Evolutionary conservation across 768 basidiomycete genomes (phyloP).

Genomic region (Leucosporidium creatinivorum): DNA sequence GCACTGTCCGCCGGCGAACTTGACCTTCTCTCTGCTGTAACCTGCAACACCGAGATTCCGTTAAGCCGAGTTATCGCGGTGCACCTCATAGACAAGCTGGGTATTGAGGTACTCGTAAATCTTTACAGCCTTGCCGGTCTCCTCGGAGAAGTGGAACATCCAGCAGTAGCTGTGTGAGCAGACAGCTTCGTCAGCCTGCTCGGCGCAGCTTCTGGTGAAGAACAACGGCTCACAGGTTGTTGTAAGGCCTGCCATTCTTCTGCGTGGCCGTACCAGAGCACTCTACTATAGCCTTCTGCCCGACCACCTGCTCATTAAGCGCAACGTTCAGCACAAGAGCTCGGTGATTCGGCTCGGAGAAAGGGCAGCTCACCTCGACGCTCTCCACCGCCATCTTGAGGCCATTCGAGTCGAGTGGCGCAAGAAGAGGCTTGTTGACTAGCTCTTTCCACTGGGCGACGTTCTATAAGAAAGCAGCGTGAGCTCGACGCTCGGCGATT

Average conservation of each 20-base stretch:
- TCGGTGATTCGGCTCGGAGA: background rate
- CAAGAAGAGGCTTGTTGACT: background rate
- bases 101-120: background rate
- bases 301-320: background rate
- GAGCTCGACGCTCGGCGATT: background rate
- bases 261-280: background rate
- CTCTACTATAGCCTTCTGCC: background rate
- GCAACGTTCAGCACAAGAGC: background rate
- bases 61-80: too few relatives aligned
- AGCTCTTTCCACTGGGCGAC: background rate
- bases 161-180: background rate
- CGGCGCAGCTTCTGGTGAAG: background rate
- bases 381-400: background rate
- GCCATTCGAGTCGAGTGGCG: background rate
- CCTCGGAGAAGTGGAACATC: background rate
- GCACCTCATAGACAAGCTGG: background rate
- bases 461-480: background rate
- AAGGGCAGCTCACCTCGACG: background rate
- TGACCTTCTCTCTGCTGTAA: too few relatives aligned
- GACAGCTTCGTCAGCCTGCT: background rate
- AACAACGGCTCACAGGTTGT: background rate
- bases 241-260: conserved; percentile 1
- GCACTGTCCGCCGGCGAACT: too few relatives aligned
- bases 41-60: too few relatives aligned
- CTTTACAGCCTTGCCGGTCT: background rate